phyloP scores from a whole-genome alignment of 192 early-diverging fungal species.

The Rhizophagus clarus region DNA sequence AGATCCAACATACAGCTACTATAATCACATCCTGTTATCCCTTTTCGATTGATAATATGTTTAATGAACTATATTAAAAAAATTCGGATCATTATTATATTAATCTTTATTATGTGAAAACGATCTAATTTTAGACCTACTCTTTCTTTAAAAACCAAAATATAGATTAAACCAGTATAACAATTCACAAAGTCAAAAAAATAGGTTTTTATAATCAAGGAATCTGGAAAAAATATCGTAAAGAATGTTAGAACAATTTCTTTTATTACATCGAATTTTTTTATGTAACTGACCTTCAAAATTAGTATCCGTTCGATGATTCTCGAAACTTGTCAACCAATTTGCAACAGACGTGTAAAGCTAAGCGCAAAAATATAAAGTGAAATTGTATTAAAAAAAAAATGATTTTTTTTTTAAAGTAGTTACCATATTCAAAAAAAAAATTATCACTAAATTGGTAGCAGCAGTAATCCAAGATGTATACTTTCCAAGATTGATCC shows the following conservation, averaged over 20 bases:
- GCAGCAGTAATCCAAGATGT: constrained; percentile 40
- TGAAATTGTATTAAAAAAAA: background rate
- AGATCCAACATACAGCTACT: constrained; percentile 53
- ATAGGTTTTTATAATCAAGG: constrained; percentile 57
- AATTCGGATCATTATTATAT: background rate
- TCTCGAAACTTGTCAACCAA: constrained; percentile 48
- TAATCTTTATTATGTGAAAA: too few relatives aligned
- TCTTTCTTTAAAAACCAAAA: constrained; percentile 49
- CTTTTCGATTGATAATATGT: background rate
- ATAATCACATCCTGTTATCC: background rate
- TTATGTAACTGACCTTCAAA: constrained; percentile 41
- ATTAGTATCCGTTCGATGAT: constrained; percentile 45
- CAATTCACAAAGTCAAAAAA: constrained; percentile 64
- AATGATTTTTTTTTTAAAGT: too few relatives aligned
- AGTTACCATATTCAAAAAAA: constrained; percentile 54
- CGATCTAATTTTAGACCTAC: background rate
- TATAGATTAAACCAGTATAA: constrained; percentile 61
- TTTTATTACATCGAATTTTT: background rate
- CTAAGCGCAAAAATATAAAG: background rate
- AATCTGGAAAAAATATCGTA: constrained; percentile 32
- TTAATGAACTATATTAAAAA: constrained; percentile 27
- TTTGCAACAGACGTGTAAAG: constrained; percentile 16
- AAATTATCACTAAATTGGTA: constrained; percentile 53
- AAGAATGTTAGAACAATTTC: background rate
- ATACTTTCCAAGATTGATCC: constrained; percentile 35